Percentiles rank a stretch among this genome's conserved stretches.
These are phyloP conservation scores for Coix lacrymajobi DNA, from an alignment of 176 grass and related monocot species.

Conservation along the genomic window DNA sequence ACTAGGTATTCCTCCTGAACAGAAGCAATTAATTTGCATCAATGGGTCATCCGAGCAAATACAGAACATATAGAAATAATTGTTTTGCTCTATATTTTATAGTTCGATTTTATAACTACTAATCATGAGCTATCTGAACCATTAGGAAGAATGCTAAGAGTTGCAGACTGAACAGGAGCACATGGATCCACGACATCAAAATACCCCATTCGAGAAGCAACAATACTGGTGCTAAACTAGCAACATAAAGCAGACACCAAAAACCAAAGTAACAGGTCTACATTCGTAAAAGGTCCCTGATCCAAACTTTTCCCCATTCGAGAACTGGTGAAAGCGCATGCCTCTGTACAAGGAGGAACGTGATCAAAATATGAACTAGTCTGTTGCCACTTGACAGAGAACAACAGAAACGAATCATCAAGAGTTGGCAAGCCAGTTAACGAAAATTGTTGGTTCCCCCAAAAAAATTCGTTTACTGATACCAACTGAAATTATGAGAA, in stretches of 20 bases:
- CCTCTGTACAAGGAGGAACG: not conserved
- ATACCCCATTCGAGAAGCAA: not conserved
- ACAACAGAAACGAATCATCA: not conserved
- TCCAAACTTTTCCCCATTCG: not conserved
- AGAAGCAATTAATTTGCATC: not conserved
- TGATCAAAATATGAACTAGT: not conserved
- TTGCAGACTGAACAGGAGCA: not conserved
- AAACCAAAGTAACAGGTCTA: not conserved
- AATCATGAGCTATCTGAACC: not conserved
- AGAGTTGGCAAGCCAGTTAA: not conserved
- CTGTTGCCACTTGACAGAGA: not conserved
- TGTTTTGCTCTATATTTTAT: not conserved
- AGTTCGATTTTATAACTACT: not conserved
- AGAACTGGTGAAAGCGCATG: not conserved
- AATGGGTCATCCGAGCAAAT: not conserved
- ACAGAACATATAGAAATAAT: not conserved
- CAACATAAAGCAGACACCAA: not conserved
- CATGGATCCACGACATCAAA: not conserved
- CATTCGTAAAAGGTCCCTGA: not conserved
- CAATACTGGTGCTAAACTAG: not conserved
- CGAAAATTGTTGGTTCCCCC: not conserved
- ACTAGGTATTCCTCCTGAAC: conserved; percentile 35
- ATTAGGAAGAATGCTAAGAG: not conserved
- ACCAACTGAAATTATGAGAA: not conserved
- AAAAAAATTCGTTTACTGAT: not conserved